Percentiles rank a stretch among this genome's conserved stretches.
Evolutionary conservation across 139 green algal genomes (phyloP).

Genomic region (Nannochloris sp.): DNA sequence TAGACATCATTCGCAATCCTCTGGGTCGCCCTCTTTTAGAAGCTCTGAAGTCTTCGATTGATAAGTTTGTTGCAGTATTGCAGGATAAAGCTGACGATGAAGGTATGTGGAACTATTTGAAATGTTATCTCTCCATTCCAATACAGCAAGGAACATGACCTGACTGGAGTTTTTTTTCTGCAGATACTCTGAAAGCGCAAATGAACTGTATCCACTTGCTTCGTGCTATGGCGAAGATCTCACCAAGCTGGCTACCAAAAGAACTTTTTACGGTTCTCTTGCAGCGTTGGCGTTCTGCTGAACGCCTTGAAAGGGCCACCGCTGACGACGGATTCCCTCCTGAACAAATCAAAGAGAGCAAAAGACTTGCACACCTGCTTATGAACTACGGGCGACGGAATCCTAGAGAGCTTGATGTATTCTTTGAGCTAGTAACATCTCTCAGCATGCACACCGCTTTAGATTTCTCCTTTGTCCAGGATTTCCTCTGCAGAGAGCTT

Average conservation of each 20-base stretch:
- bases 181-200: slow-evolving; percentile 15
- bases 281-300: slow-evolving; percentile 45
- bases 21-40: slow-evolving; percentile 59
- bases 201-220: slow-evolving; percentile 77
- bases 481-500: slow-evolving; percentile 52
- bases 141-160: too few species aligned
- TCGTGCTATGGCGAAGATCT: slow-evolving; percentile 60
- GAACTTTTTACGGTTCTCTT: slow-evolving; percentile 41
- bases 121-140: not conserved
- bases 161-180: not conserved
- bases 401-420: slow-evolving; percentile 46
- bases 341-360: slow-evolving; percentile 51
- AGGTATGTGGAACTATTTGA: not conserved
- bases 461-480: slow-evolving; percentile 77
- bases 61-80: not conserved
- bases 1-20: slow-evolving; percentile 70
- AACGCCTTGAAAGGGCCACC: not conserved
- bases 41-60: slow-evolving; percentile 36
- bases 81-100: not conserved
- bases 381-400: slow-evolving; percentile 60
- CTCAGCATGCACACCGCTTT: slow-evolving; percentile 45
- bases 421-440: slow-evolving; percentile 80
- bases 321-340: not conserved
- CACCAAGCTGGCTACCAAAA: slow-evolving; percentile 59
- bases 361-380: slow-evolving; percentile 75